phyloP scores from a whole-genome alignment of 2,329 filamentous ascomycete genomes.

The Fusarium decemcellulare region DNA sequence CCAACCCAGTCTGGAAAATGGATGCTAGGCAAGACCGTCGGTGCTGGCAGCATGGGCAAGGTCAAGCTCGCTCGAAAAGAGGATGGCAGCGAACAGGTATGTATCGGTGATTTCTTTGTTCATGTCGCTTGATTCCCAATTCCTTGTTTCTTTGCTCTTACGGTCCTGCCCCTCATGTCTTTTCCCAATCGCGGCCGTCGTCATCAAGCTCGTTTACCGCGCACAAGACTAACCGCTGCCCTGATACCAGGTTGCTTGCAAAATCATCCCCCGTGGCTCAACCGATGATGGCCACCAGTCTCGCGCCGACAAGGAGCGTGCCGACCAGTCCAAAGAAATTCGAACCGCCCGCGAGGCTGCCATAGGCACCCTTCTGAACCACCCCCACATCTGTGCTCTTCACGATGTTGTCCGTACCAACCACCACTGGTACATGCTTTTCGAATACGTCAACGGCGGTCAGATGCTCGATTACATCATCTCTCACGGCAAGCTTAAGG shows the following conservation, averaged over 20 bases:
- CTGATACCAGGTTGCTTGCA: conserved; percentile 81
- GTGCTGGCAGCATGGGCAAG: conserved; percentile 98
- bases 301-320: conserved; percentile 83
- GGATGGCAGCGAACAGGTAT: conserved; percentile 91
- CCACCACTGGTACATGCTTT: conserved; percentile 99
- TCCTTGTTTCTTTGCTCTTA: conserved; percentile 10
- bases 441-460: conserved; percentile 98
- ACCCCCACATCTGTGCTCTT: conserved; percentile 96
- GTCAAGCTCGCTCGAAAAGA: conserved; percentile 95
- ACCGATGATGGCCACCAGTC: conserved; percentile 85
- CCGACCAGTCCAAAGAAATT: conserved; percentile 97
- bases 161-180: conserved; percentile 29
- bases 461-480: conserved; percentile 99
- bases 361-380: conserved; percentile 93
- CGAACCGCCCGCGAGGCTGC: conserved; percentile 95
- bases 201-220: conserved; percentile 12
- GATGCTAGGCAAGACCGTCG: conserved; percentile 96
- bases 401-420: conserved; percentile 95
- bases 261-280: conserved; percentile 93
- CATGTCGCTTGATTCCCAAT: neutral
- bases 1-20: conserved; percentile 92
- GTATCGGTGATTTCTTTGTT: conserved; percentile 44
- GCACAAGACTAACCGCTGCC: conserved; percentile 30
- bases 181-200: conserved; percentile 5
- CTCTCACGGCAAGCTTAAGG: conserved; percentile 95